Evolutionary conservation across 176 grass and related monocot species (phyloP), one percentile per base, ranked within the genome.

Genomic region (Oryza officinalis): DNA sequence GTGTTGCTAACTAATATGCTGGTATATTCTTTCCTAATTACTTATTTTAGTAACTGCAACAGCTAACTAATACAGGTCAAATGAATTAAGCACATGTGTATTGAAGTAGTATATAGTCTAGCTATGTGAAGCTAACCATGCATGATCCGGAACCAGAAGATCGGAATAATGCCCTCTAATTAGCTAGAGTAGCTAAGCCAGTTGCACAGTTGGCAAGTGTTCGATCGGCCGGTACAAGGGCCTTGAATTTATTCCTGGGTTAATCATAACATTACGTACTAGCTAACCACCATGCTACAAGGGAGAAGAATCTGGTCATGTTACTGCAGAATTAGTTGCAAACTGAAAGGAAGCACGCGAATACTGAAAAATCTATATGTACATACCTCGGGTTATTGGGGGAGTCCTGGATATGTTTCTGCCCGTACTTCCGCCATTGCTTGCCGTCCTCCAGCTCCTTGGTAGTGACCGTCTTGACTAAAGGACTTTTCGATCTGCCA

Each of bases 381-480:
- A 76, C 13, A 47, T 73, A 94, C 96, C 91, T 98, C 6, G 76
- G 85, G 28, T 92, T 78, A 32, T 92, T 78, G 25, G 60, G 41
- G 5, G 89, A 84, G 18, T 72, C 74, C 3, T 94, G 78, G 26
- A 99, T 96, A 10, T 18, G 13, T 64, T 99, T 99, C 43, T 94
- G 93, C 1, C 96, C 96, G 27, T 99, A 99, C 68, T 99, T 99
- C 40, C 96, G 74, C 96, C 96, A 99, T 83, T 74, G 67, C 4
- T 81, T 74, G 13, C 86, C 93, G 77, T 99, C 96, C 0, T 89
- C 63, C 4, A 72, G n/a, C 26, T 23, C 84, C 7, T 10, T 40
- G 12, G 80, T 5, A 5, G 83, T 79, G 13, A 94, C 28, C 26
- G 33, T 90, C 26, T 47, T 76, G 3, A 49, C 15, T 43, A 85